Percentiles rank a stretch among this genome's conserved stretches.
Conservation (phyloP, 768 basidiomycete species). For the Naematelia aurantialba region DNA sequence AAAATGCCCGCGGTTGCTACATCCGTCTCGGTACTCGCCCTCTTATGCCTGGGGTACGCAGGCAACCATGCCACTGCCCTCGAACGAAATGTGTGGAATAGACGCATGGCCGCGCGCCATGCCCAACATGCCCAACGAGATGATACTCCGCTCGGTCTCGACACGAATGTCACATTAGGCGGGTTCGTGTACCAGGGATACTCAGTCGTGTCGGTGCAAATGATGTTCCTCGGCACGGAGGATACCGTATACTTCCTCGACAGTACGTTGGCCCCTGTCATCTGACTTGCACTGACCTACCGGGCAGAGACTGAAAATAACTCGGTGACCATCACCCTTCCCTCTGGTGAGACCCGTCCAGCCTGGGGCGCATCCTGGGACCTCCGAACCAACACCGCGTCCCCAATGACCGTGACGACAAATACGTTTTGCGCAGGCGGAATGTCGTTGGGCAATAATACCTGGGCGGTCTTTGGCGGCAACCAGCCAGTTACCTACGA, state of each 20-base stretch:
- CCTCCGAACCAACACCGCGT: conserved; percentile 57
- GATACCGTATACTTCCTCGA: conserved; percentile 80
- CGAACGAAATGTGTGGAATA: too few relatives aligned
- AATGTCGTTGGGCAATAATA: conserved; percentile 66
- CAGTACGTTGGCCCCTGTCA: conserved; percentile 50
- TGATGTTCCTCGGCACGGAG: conserved; percentile 47
- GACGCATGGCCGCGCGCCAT: too few relatives aligned
- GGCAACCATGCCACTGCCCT: conserved; percentile 92
- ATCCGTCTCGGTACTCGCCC: conserved; percentile 81
- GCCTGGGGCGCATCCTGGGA: conserved; percentile 58
- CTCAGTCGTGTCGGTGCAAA: conserved; percentile 48
- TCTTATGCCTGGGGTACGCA: conserved; percentile 89
- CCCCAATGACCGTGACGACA: conserved; percentile 68
- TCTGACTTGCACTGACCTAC: background rate
- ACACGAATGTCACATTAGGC: conserved; percentile 17
- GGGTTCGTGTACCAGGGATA: too few relatives aligned
- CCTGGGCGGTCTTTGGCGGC: conserved; percentile 76
- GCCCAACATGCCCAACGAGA: too few relatives aligned
- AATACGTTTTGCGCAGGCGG: conserved; percentile 80
- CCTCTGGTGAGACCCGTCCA: conserved; percentile 54
- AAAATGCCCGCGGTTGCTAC: conserved; percentile 62
- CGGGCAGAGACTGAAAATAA: conserved; percentile 53
- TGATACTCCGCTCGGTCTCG: too few relatives aligned
- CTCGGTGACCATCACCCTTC: conserved; percentile 35
- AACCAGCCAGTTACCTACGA: conserved; percentile 55